Conservation (phyloP, 208 protist species). For the Crithidia thermophila region DNA sequence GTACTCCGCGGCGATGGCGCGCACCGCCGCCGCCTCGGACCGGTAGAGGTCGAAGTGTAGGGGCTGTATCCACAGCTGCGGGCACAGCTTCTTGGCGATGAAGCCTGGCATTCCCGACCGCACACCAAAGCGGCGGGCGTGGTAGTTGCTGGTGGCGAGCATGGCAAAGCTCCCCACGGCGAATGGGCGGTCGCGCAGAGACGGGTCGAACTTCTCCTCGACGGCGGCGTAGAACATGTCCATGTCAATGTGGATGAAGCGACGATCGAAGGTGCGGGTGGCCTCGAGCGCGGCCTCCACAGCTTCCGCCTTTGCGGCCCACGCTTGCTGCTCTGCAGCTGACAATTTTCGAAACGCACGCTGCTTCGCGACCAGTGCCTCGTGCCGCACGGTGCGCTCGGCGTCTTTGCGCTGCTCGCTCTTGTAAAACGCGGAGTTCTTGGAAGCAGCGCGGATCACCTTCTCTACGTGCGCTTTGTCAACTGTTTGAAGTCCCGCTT, state of each 20-base stretch:
- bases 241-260: conserved; percentile 78
- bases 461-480: conserved; percentile 58
- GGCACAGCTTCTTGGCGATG: conserved; percentile 88
- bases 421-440: conserved; percentile 51
- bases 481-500: conserved; percentile 55
- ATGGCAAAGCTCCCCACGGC: conserved; percentile 91
- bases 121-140: conserved; percentile 92
- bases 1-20: conserved; percentile 66
- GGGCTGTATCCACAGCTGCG: conserved; percentile 69
- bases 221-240: conserved; percentile 94
- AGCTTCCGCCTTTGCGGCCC: conserved; percentile 10
- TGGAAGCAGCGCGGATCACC: conserved; percentile 49
- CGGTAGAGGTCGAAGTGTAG: conserved; percentile 66
- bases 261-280: conserved; percentile 38
- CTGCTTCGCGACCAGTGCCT: conserved; percentile 26
- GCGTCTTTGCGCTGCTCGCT: conserved; percentile 45
- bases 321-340: conserved; percentile 16
- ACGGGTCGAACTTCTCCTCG: conserved; percentile 81
- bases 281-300: conserved; percentile 43
- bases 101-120: conserved; percentile 95
- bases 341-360: conserved; percentile 24
- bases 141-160: conserved; percentile 94
- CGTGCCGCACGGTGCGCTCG: conserved; percentile 25
- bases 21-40: conserved; percentile 44
- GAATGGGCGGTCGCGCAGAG: conserved; percentile 80